phyloP scores from a whole-genome alignment of 208 protist species.

The Leishmania arabica region DNA sequence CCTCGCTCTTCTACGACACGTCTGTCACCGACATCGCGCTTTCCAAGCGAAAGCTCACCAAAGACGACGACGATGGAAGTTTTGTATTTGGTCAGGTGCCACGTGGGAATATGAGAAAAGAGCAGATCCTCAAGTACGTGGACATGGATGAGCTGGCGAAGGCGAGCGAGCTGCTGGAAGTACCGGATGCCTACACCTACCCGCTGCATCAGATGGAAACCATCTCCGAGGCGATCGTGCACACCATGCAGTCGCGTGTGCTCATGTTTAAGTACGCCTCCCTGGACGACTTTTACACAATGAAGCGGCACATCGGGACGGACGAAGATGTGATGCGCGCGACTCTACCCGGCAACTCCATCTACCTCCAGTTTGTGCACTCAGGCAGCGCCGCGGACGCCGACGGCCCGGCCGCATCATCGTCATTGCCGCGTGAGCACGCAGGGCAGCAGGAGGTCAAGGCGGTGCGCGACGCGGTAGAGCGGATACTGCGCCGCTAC shows the following conservation, averaged over 20 bases:
- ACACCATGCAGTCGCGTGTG: slow-evolving; percentile 42
- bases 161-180: slow-evolving; percentile 17
- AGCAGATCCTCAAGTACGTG: background rate
- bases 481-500: slow-evolving; percentile 41
- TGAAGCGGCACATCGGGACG: slow-evolving; percentile 21
- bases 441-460: slow-evolving; percentile 10
- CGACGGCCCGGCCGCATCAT: background rate
- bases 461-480: slow-evolving; percentile 20
- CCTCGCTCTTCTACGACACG: slow-evolving; percentile 22
- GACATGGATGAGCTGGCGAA: slow-evolving; percentile 10
- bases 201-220: slow-evolving; percentile 51
- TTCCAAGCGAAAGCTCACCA: slow-evolving; percentile 2
- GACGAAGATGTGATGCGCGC: slow-evolving; percentile 29
- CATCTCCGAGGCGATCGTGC: slow-evolving; percentile 49
- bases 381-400: background rate
- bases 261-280: slow-evolving; percentile 45
- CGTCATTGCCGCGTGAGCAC: background rate
- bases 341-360: background rate
- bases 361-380: slow-evolving; percentile 16
- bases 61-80: slow-evolving; percentile 5
- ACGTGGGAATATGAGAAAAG: background rate
- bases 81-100: slow-evolving; percentile 4
- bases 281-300: slow-evolving; percentile 14
- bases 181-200: slow-evolving; percentile 20
- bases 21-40: background rate